phyloP scores from a whole-genome alignment of 2,329 filamentous ascomycete species.

The Curvularia sp. region DNA sequence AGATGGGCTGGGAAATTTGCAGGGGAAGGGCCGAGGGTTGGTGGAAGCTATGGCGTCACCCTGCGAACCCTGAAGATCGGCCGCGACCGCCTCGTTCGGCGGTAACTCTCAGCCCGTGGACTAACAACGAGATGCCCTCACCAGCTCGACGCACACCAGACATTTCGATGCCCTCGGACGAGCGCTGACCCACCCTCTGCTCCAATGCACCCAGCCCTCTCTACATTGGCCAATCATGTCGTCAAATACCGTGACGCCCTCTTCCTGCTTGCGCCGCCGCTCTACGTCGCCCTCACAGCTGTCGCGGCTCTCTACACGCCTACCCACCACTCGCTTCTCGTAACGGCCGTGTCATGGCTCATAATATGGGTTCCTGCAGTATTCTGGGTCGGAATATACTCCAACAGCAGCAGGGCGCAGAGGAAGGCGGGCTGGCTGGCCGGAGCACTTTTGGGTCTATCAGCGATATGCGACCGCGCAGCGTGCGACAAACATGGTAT shows the following conservation, averaged over 20 bases:
- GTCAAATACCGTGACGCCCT: constrained; percentile 36
- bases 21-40: neutral
- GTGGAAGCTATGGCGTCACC: constrained; percentile 9
- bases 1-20: neutral
- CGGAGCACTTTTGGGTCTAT: constrained; percentile 52
- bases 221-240: constrained; percentile 41
- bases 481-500: constrained; percentile 54
- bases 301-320: constrained; percentile 47
- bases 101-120: constrained; percentile 7
- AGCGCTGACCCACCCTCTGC: constrained; percentile 37
- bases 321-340: constrained; percentile 52
- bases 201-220: constrained; percentile 50
- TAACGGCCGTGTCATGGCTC: constrained; percentile 53
- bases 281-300: constrained; percentile 46
- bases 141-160: constrained; percentile 22
- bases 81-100: constrained; percentile 4
- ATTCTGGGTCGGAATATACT: constrained; percentile 43
- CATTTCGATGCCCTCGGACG: constrained; percentile 43
- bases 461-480: constrained; percentile 53
- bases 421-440: constrained; percentile 50
- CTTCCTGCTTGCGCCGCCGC: constrained; percentile 39
- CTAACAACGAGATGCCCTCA: constrained; percentile 4
- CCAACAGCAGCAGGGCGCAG: constrained; percentile 32
- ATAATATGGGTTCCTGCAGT: constrained; percentile 48
- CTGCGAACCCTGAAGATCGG: constrained; percentile 9